A percentile compares a stretch with the other conserved stretches of the same genome.
These are phyloP conservation scores for Puccinellia tenuiflora DNA, from an alignment of 176 grass and related monocot species.

Conservation along the genomic window DNA sequence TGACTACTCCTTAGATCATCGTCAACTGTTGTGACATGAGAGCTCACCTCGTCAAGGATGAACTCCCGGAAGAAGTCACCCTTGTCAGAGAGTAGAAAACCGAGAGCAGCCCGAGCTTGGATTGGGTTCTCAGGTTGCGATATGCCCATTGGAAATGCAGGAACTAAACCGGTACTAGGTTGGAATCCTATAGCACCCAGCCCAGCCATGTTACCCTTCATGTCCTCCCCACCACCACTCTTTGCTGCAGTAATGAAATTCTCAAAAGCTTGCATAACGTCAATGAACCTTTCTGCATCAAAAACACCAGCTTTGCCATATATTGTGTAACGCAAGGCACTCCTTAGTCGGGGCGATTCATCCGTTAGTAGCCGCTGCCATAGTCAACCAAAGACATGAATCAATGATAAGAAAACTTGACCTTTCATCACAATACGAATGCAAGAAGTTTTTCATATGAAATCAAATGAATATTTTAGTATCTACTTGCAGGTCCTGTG, in stretches of 20 bases:
- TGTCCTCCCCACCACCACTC: conserved; percentile 81
- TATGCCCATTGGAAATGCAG: conserved; percentile 50
- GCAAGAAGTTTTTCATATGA: too few species aligned
- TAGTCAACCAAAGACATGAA: conserved; percentile 10
- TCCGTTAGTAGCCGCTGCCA: conserved; percentile 89
- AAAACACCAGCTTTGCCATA: conserved; percentile 93
- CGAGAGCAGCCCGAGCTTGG: conserved; percentile 69
- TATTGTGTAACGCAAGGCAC: conserved; percentile 85
- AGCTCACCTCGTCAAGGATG: conserved; percentile 88
- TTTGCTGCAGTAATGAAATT: conserved; percentile 91
- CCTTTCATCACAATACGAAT: too few species aligned
- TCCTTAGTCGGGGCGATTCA: conserved; percentile 84
- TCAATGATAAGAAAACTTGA: too few species aligned
- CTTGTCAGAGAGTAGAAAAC: conserved; percentile 84
- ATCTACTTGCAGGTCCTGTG: too few species aligned
- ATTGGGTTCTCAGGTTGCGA: conserved; percentile 56
- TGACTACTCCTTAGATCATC: background rate
- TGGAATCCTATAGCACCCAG: conserved; percentile 71
- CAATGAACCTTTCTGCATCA: conserved; percentile 93
- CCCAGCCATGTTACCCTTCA: conserved; percentile 87
- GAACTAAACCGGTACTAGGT: conserved; percentile 53
- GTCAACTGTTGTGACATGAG: background rate
- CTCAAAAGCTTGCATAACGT: conserved; percentile 99
- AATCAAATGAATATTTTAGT: too few species aligned
- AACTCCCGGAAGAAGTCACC: conserved; percentile 95